A percentile compares a stretch with the other conserved stretches of the same genome.
Conservation (phyloP, 83 land plant genomes). For the Picea mariana region DNA sequence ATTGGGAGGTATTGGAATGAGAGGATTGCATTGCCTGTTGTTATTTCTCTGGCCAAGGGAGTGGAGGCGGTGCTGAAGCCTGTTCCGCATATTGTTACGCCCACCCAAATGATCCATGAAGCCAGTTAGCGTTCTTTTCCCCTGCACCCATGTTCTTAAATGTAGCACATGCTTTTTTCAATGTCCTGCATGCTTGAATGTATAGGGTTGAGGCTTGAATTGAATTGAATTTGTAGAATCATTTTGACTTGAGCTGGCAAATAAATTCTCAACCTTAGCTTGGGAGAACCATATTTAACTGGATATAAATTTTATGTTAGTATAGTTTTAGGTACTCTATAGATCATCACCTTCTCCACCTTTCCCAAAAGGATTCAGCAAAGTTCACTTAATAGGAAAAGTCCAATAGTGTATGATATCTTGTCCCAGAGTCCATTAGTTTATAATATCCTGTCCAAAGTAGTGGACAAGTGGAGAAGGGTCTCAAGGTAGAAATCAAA, state of each 20-base stretch:
- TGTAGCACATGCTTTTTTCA: not conserved
- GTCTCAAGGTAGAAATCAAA: too few relatives aligned
- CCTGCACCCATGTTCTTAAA: not conserved
- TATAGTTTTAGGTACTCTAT: not conserved
- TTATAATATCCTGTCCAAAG: too few relatives aligned
- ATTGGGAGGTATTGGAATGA: conserved; percentile 60
- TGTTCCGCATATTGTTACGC: conserved; percentile 66
- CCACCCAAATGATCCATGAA: conserved; percentile 67
- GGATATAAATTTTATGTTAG: not conserved
- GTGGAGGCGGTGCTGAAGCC: conserved; percentile 69
- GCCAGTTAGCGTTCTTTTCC: conserved; percentile 50
- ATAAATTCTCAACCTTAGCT: not conserved
- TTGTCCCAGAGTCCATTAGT: too few relatives aligned
- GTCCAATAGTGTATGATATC: too few relatives aligned
- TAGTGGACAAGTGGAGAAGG: too few relatives aligned
- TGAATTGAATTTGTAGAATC: not conserved
- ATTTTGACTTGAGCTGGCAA: not conserved
- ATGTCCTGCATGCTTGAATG: not conserved
- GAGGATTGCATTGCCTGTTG: conserved; percentile 44
- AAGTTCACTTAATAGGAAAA: too few relatives aligned
- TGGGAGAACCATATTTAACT: not conserved
- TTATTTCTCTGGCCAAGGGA: conserved; percentile 68
- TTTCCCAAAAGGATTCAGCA: too few relatives aligned
- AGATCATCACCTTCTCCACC: too few relatives aligned
- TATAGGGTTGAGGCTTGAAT: not conserved